Base-by-base conservation (phyloP, 257 asterid species). In the Solanum pinnatisectum region DNA sequence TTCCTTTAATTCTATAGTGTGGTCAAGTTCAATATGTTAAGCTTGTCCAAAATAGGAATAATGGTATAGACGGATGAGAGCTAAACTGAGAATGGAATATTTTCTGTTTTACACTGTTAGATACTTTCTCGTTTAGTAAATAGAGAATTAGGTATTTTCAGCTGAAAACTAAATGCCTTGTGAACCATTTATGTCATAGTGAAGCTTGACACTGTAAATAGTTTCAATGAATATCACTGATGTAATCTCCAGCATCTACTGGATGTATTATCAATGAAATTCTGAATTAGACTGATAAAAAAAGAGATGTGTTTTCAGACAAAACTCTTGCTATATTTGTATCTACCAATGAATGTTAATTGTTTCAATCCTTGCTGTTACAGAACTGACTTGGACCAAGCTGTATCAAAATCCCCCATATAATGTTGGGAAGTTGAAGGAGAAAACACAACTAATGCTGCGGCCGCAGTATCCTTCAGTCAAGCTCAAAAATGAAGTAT, bases 391-490 rank as follows among this genome's bases (percentile, higher is more conserved):
- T 73, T 91, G 94, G 95, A 52, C 83, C 8, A 87, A 84, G 83
- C 87, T 92, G 39, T 96, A 92, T 87, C 94, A 97, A 84, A 42
- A 77, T 35, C 89, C 93, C 11, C 89, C 78, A 49, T 16, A 65
- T 88, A 4, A n/a, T 74, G 46, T 20, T 77, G 90, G 84, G 88
- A 91, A 85, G 85, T 52, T 68, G 35, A 90, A 32, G 84, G 65
- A 39, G 22, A 87, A 82, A 71, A 79, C 72, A 59, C 91, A 92
- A 87, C 70, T 96, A 91, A 92, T 96, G 97, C 71, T 95, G 87
- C 95, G 98, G 56, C 98, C 98, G 5, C 8, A 10, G 25, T 97
- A 92, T 94, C 98, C 99, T 36, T 90, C 90, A 86, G 68, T 91
- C 70, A 90, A 32, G 87, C 87, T 23, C 35, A 81, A 87, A 60